Evolutionary conservation across 2,329 filamentous ascomycete species (phyloP).

Genomic region (Pleoardoris graminearum): DNA sequence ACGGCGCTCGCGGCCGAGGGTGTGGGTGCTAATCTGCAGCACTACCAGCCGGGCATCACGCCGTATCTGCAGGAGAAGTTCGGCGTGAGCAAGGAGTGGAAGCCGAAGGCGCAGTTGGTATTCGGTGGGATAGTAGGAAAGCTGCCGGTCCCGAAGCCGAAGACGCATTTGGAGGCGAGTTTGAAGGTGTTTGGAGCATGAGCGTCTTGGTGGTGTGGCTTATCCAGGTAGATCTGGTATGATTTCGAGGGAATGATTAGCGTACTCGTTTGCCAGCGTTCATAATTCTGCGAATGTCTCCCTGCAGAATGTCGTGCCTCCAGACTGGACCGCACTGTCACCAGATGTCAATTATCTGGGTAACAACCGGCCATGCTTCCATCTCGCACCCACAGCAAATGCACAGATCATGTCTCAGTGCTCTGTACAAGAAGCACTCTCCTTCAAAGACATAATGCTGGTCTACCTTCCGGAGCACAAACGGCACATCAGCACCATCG

Average conservation of each 20-base stretch:
- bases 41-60: conserved; percentile 33
- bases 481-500: conserved; percentile 9
- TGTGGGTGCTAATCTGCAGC: conserved; percentile 31
- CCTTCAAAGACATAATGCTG: conserved; percentile 16
- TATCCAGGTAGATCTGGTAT: too few relatives aligned
- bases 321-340: not conserved
- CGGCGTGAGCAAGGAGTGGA: conserved; percentile 27
- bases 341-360: conserved; percentile 18
- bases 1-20: conserved; percentile 33
- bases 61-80: conserved; percentile 26
- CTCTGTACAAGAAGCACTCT: conserved; percentile 17
- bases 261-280: too few relatives aligned
- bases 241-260: too few relatives aligned
- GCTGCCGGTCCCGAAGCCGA: conserved; percentile 28
- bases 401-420: conserved; percentile 10
- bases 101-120: conserved; percentile 29
- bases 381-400: conserved; percentile 9
- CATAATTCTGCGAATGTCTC: too few relatives aligned
- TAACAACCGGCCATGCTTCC: conserved; percentile 11
- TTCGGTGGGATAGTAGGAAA: conserved; percentile 40
- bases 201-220: not conserved
- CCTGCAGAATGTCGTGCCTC: too few relatives aligned
- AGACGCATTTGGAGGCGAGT: conserved; percentile 32
- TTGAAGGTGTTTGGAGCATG: conserved; percentile 31
- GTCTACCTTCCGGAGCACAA: conserved; percentile 11